Base-by-base conservation (phyloP, 352 stramenopile genomes). In the Globisporangium radiosum region DNA sequence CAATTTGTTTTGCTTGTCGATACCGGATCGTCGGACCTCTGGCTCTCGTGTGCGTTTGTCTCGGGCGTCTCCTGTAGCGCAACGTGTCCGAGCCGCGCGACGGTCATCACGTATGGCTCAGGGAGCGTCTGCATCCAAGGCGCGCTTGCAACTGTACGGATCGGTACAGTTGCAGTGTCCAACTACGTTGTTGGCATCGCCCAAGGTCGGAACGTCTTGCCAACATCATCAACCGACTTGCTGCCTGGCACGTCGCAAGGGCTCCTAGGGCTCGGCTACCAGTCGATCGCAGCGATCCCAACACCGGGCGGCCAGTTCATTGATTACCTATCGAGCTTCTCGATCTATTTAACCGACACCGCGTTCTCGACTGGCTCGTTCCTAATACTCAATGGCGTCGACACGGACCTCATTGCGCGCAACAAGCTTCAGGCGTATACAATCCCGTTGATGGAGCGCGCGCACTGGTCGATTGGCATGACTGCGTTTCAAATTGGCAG, bases 1-100 rank as follows among this genome's bases (percentile, higher is more conserved):
- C 62, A 59, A 2, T 88, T 77, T 68, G 62, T 69, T 0, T 72
- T 92, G 56, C 70, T 84, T 19, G 69, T 92, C 17, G 82, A 92
- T 68, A 92, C 80, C 7, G 83, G 83, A 50, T 92, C 83, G 48
- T 88, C 83, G 13, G 80, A 92, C 63, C 64, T 89, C 7, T 92
- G 83, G 80, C 65, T 92, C 60, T 83, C 78, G 11, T 92, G 82
- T 61, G 75, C 74, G 47, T 82, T 74, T 65, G 60, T 86, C 48
- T 69, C 55, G 25, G 49, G 62, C 50, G 60, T 65, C 17, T 71
- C 63, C 14, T 92, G 82, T 55, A 33, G 56, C 43, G 65, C 60
- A 8, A 62, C 68, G n/a, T 92, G 82, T 49, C 80, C 82, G 0
- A 59, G 55, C 1, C 60, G 54, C 7, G 58, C 70, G 0, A 72